Evolutionary conservation across 2,329 filamentous ascomycete genomes (phyloP).

Genomic region (Microdochium bolleyi): DNA sequence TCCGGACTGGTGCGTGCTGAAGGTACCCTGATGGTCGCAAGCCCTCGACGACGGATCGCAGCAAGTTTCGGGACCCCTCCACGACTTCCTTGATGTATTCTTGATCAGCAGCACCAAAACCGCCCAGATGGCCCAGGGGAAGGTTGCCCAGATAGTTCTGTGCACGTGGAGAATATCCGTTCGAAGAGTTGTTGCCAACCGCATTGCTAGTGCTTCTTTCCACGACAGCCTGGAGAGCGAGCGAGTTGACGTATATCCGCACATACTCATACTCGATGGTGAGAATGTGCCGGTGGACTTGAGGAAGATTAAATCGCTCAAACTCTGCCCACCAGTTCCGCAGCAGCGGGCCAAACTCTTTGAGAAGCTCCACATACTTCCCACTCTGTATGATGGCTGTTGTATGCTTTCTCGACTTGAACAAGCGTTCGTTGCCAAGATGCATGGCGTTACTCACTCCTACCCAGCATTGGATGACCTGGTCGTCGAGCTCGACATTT

Average conservation of each 20-base stretch:
- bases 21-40: constrained; percentile 68
- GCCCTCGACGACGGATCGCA: constrained; percentile 69
- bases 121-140: constrained; percentile 55
- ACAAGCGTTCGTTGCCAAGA: constrained; percentile 79
- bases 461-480: constrained; percentile 82
- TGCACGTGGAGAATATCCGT: constrained; percentile 51
- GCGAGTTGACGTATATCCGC: constrained; percentile 87
- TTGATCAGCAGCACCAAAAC: constrained; percentile 58
- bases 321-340: constrained; percentile 75
- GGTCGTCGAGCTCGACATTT: constrained; percentile 58
- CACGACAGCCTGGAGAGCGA: constrained; percentile 89
- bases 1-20: constrained; percentile 75
- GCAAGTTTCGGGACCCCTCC: constrained; percentile 67
- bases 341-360: constrained; percentile 73
- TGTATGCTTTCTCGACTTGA: constrained; percentile 79
- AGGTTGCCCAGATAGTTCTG: constrained; percentile 58
- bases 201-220: constrained; percentile 81
- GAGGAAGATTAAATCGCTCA: constrained; percentile 63
- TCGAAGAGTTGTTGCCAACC: constrained; percentile 30
- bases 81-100: constrained; percentile 72
- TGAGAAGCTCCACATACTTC: constrained; percentile 72
- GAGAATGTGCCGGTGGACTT: constrained; percentile 65
- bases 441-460: constrained; percentile 92
- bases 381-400: constrained; percentile 83
- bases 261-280: constrained; percentile 95